phyloP scores from a whole-genome alignment of 345 rosid genomes.

The Citrus trifoliata region DNA sequence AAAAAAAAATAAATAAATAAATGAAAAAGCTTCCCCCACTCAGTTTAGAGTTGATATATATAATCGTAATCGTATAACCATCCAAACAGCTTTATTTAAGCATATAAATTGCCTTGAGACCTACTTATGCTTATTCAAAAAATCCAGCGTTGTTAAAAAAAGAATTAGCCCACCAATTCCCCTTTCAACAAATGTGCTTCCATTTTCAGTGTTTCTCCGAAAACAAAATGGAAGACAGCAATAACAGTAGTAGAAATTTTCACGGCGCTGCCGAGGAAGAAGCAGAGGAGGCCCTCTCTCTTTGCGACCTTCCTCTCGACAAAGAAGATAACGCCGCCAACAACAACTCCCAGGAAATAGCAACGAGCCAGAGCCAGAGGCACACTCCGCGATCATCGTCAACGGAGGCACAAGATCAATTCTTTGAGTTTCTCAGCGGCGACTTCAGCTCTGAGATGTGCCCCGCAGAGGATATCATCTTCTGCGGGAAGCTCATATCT shows the following conservation, averaged over 20 bases:
- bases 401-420: slow-evolving; percentile 19
- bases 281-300: slow-evolving; percentile 46
- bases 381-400: slow-evolving; percentile 20
- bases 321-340: not conserved
- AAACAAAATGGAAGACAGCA: slow-evolving; percentile 12
- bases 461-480: slow-evolving; percentile 73
- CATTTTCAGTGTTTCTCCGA: not conserved
- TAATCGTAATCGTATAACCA: not conserved
- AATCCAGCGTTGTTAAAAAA: no score
- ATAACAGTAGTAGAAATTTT: not conserved
- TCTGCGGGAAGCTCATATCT: slow-evolving; percentile 65
- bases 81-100: not conserved
- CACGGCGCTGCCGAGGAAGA: slow-evolving; percentile 18
- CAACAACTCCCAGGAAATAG: not conserved
- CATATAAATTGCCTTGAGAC: not conserved
- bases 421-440: slow-evolving; percentile 52
- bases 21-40: no score
- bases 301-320: slow-evolving; percentile 43
- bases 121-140: not conserved
- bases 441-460: slow-evolving; percentile 44
- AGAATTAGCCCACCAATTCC: not conserved
- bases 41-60: no score
- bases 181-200: not conserved
- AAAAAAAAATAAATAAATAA: no score
- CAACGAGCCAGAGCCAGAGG: not conserved